Conservation (phyloP, 2,329 filamentous ascomycete genomes). For the Pezicula carpinea region DNA sequence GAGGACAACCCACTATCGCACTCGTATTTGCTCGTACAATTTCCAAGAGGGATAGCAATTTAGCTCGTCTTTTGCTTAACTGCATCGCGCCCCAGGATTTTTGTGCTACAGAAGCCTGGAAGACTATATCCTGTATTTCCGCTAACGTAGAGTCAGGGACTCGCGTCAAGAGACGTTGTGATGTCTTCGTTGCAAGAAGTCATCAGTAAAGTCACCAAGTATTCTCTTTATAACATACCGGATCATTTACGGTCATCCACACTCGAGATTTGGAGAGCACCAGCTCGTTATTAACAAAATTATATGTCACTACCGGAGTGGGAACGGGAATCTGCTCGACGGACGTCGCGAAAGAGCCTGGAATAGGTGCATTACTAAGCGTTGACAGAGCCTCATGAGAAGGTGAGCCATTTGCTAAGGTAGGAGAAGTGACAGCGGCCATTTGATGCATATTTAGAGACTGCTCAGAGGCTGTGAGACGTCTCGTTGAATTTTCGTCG, state of each 20-base stretch:
- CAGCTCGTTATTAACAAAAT: neutral
- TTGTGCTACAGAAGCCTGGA: conserved; percentile 9
- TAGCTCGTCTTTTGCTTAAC: neutral
- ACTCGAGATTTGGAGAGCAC: neutral
- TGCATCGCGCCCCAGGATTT: conserved; percentile 5
- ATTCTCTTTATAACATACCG: neutral
- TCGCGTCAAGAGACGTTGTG: conserved; percentile 17
- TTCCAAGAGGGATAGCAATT: conserved; percentile 2
- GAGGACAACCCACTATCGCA: neutral
- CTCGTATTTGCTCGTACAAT: neutral
- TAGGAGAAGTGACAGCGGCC: no score
- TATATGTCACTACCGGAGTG: neutral
- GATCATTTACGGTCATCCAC: neutral
- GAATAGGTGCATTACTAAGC: no score
- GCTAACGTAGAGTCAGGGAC: conserved; percentile 19
- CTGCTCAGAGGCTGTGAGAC: no score
- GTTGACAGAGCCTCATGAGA: no score
- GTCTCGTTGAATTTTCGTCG: no score
- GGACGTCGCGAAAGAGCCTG: no score
- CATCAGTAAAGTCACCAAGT: neutral
- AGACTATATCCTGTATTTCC: conserved; percentile 14
- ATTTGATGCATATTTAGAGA: no score
- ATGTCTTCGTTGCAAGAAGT: no score
- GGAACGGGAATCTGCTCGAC: no score
- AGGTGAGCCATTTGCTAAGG: no score